phyloP scores from a whole-genome alignment of 768 basidiomycete genomes.

The Paxillus involutus region DNA sequence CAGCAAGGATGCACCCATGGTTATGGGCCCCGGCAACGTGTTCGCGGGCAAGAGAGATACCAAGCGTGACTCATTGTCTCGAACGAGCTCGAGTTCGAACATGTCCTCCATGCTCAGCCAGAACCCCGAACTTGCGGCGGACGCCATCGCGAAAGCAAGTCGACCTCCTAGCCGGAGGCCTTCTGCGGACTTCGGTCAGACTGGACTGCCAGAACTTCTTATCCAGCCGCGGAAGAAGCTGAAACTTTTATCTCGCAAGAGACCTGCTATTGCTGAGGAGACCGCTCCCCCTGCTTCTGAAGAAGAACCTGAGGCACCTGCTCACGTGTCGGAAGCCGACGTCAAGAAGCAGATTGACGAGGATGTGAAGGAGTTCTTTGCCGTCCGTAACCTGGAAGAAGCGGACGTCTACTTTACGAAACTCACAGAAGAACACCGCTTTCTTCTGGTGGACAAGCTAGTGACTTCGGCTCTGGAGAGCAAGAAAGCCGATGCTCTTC shows the following conservation, averaged over 20 bases:
- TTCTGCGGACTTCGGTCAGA: constrained; percentile 48
- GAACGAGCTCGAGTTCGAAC: constrained; percentile 77
- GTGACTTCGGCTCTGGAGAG: constrained; percentile 73
- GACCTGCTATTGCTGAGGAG: constrained; percentile 46
- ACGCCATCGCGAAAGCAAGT: constrained; percentile 53
- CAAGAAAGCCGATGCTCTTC: constrained; percentile 76
- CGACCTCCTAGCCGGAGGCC: constrained; percentile 49
- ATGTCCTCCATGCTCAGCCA: constrained; percentile 87
- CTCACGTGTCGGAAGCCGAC: constrained; percentile 62
- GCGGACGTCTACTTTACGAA: constrained; percentile 83
- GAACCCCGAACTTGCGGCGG: constrained; percentile 53
- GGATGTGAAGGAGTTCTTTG: constrained; percentile 85
- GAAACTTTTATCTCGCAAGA: constrained; percentile 74
- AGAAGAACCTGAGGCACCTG: constrained; percentile 45
- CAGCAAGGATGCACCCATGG: constrained; percentile 63
- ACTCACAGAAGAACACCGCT: constrained; percentile 64
- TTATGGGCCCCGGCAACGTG: constrained; percentile 83
- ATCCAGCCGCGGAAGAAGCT: constrained; percentile 61
- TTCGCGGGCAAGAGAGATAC: constrained; percentile 72
- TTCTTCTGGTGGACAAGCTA: constrained; percentile 71
- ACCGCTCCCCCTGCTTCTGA: constrained; percentile 46
- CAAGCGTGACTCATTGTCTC: constrained; percentile 74
- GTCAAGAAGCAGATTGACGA: constrained; percentile 77
- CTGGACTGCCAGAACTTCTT: constrained; percentile 44
- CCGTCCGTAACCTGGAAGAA: constrained; percentile 80